Evolutionary conservation across 2,329 filamentous ascomycete genomes (phyloP).

Genomic region (Xylaria sp.): DNA sequence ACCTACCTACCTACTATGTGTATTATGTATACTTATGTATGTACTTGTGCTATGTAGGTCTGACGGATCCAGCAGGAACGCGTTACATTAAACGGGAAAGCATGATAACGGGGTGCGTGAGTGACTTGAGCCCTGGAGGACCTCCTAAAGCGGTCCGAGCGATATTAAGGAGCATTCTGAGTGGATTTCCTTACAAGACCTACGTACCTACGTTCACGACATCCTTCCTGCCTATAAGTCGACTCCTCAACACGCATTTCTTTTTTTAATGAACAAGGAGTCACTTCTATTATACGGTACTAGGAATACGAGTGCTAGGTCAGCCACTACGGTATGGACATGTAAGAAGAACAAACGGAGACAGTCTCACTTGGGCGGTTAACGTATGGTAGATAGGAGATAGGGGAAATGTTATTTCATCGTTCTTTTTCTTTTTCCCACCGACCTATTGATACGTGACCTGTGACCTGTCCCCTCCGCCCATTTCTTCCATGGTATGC

Average conservation of each 20-base stretch:
- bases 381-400: background rate
- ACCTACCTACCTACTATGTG: no score
- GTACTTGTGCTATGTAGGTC: slow-evolving; percentile 11
- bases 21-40: no score
- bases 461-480: background rate
- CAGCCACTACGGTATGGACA: background rate
- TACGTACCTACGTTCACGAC: background rate
- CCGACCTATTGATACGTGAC: no score
- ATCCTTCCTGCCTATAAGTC: background rate
- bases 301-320: background rate
- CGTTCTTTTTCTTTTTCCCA: no score
- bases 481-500: background rate
- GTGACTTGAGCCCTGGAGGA: background rate
- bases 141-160: slow-evolving; percentile 26
- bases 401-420: no score
- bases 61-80: slow-evolving; percentile 26
- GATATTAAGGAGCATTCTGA: slow-evolving; percentile 13
- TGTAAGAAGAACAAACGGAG: background rate
- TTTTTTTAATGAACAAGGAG: background rate
- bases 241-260: background rate
- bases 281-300: background rate
- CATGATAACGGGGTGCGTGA: background rate
- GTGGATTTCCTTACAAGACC: background rate
- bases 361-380: background rate
- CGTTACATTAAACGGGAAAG: slow-evolving; percentile 3